Conservation (phyloP, 192 early-diverging fungal genomes). For the Neocallimastix lanati region DNA sequence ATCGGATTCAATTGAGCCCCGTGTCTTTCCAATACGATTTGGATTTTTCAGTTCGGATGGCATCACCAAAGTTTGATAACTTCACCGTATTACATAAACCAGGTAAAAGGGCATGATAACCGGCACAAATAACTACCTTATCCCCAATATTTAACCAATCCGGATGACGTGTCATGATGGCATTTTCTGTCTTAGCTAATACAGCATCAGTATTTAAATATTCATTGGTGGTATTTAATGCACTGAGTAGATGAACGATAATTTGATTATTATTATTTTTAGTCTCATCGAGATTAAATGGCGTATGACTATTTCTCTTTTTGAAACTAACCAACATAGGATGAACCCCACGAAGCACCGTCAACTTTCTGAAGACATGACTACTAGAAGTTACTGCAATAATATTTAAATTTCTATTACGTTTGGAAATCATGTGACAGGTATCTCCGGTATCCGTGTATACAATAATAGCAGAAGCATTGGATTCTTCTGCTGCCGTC, state of each 20-base stretch:
- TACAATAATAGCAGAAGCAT: too few relatives aligned
- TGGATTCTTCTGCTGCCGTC: slow-evolving; percentile 46
- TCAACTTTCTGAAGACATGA: slow-evolving; percentile 18
- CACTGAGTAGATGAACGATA: background rate
- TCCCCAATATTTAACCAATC: slow-evolving; percentile 10
- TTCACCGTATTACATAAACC: slow-evolving; percentile 20
- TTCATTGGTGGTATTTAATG: background rate
- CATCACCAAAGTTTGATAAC: slow-evolving; percentile 3
- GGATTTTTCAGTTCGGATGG: background rate
- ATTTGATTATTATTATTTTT: background rate
- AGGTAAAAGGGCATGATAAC: slow-evolving; percentile 17
- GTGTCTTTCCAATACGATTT: background rate
- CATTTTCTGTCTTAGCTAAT: slow-evolving; percentile 20
- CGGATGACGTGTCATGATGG: slow-evolving; percentile 9
- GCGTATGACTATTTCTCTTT: background rate
- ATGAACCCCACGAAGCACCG: too few relatives aligned
- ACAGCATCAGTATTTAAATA: slow-evolving; percentile 19
- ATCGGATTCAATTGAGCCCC: background rate
- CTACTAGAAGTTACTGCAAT: slow-evolving; percentile 22
- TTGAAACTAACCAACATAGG: background rate
- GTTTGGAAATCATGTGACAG: slow-evolving; percentile 21
- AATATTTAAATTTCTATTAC: slow-evolving; percentile 16
- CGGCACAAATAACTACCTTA: slow-evolving; percentile 23
- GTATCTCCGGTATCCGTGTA: too few relatives aligned
- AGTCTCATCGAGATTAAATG: background rate